A percentile compares a stretch with the other conserved stretches of the same genome.
Evolutionary conservation across 371 early-diverging fungal genomes (phyloP).

Genomic region (Umbelopsis sp.): DNA sequence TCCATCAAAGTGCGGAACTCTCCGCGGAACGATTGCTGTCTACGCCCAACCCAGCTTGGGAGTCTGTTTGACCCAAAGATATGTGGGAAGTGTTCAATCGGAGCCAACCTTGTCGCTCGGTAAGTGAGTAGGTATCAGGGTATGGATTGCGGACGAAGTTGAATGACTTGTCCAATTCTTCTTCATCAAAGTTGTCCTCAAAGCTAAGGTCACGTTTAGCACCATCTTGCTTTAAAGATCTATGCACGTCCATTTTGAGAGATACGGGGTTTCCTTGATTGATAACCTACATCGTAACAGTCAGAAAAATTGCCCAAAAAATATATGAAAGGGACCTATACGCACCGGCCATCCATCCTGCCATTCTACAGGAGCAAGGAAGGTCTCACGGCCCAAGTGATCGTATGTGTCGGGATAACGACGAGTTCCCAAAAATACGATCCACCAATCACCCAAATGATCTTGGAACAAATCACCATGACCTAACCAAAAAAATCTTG

Average conservation of each 20-base stretch:
- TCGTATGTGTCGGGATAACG: slow-evolving; percentile 20
- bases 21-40: not conserved
- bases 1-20: not conserved
- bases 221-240: not conserved
- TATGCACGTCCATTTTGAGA: not conserved
- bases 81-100: not conserved
- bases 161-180: slow-evolving; percentile 3
- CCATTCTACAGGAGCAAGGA: slow-evolving; percentile 28
- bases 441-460: slow-evolving; percentile 25
- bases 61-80: slow-evolving; percentile 8
- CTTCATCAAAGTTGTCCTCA: not conserved
- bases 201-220: not conserved
- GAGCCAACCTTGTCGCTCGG: slow-evolving; percentile 17
- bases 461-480: slow-evolving; percentile 32
- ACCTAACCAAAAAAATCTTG: not conserved
- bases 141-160: slow-evolving; percentile 17
- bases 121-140: slow-evolving; percentile 7
- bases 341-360: slow-evolving; percentile 27
- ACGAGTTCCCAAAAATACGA: slow-evolving; percentile 28
- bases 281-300: not conserved
- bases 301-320: not conserved
- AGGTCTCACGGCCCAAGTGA: slow-evolving; percentile 33
- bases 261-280: not conserved
- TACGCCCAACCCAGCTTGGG: slow-evolving; percentile 12
- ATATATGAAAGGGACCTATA: not conserved